Evolutionary conservation across 2,329 filamentous ascomycete genomes (phyloP).

Genomic region (Ophiocordyceps camponoti-leonardi): DNA sequence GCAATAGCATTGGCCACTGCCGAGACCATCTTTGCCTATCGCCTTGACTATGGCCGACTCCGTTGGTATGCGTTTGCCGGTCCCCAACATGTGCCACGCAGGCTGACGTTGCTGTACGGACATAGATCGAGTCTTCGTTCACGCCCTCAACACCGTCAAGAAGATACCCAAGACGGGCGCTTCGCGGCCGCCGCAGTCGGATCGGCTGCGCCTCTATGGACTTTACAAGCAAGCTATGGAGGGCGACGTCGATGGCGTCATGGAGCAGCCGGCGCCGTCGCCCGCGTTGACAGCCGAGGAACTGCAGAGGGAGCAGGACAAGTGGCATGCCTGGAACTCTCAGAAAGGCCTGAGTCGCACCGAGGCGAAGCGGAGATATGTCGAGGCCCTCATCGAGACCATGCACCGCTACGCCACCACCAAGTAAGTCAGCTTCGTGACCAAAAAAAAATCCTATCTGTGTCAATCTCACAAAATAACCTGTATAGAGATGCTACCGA

Average conservation of each 20-base stretch:
- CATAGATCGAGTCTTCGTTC: constrained; percentile 90
- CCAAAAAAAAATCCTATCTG: no score
- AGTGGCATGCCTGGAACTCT: constrained; percentile 92
- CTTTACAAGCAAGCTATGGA: constrained; percentile 99
- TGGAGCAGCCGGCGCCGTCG: constrained; percentile 55
- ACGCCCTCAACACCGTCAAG: constrained; percentile 97
- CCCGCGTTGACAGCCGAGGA: constrained; percentile 33
- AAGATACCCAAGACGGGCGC: constrained; percentile 90
- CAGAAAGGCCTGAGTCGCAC: constrained; percentile 72
- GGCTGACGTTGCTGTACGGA: not conserved
- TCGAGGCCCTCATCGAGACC: constrained; percentile 83
- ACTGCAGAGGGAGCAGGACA: constrained; percentile 40
- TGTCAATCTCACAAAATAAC: no score
- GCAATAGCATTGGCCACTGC: not conserved
- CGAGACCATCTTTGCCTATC: not conserved
- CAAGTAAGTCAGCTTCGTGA: constrained; percentile 29
- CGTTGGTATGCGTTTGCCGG: constrained; percentile 13
- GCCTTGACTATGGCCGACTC: constrained; percentile 20
- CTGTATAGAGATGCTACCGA: constrained; percentile 55
- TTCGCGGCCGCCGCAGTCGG: constrained; percentile 66
- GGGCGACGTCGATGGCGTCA: constrained; percentile 86
- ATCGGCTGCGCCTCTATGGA: constrained; percentile 85
- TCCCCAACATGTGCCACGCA: not conserved
- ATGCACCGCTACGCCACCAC: constrained; percentile 95
- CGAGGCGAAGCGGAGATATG: constrained; percentile 86